Base-by-base conservation (phyloP, 1,284 basidiomycete genomes). In the Trichosporon sp. region DNA sequence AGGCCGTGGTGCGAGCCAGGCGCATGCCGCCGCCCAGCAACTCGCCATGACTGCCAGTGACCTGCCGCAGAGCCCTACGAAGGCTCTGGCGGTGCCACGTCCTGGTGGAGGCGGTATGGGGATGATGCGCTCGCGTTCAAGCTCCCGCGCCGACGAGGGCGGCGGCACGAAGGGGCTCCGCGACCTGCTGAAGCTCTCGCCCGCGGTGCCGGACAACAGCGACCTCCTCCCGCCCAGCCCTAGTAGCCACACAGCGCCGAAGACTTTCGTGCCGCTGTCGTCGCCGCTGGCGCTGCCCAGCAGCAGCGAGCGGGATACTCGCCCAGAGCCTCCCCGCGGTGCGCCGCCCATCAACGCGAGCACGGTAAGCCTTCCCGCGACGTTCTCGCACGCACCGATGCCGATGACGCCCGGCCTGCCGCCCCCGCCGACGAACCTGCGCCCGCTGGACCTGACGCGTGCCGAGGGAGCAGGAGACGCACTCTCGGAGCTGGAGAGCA, bases 141-240 rank as follows among this genome's bases (percentile, higher is more conserved):
- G 79, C 7, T 78, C 76, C 27, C 69, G 76, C 25, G 72, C 74
- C 2, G 79, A 80, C 18, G 77, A 76, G 3, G 66, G 64, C 23
- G 68, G 62, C 11, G 73, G 73, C n/a, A 42, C 74, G 0, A 66
- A 78, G 35, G 79, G 78, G 34, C 68, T 82, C 25, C 73, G 79
- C 18, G 82, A 82, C 67, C 69, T 81, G 25, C 72, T 83, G n/a
- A 80, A 81, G 79, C 74, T 82, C 8, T 77, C 80, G 1, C 74
- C 81, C 1, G 76, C 78, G 8, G 78, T 35, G 70, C 81, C 35
- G 75, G 79, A 64, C 67, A 79, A 29, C 56, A 38, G 75, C 29
- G 92, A 93, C 76, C 83, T 93, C 21, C 83, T 92, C 21, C 91
- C 91, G 0, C 91, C 92, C 0, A 92, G 91, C 1, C 92, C 92